Evolutionary conservation across 345 rosid genomes (phyloP).

Genomic region (Eutrema heterophyllum): DNA sequence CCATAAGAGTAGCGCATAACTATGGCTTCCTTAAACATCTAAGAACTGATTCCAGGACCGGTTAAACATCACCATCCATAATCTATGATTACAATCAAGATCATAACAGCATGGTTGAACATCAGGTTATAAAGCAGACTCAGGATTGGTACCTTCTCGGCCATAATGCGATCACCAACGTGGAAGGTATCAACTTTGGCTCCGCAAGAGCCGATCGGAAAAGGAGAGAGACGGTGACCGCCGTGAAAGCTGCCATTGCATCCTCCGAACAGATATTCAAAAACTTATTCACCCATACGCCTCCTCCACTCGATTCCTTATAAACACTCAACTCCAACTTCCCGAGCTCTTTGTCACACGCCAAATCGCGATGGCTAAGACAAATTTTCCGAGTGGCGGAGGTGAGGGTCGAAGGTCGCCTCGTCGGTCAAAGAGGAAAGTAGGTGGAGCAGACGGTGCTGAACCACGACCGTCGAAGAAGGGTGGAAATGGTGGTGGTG

Average conservation of each 20-base stretch:
- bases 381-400: too few relatives aligned
- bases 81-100: not conserved
- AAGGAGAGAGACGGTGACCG: slow-evolving; percentile 67
- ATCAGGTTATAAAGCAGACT: not conserved
- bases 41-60: too few relatives aligned
- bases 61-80: not conserved
- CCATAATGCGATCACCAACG: slow-evolving; percentile 75
- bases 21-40: too few relatives aligned
- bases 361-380: too few relatives aligned
- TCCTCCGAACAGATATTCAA: slow-evolving; percentile 63
- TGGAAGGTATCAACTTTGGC: slow-evolving; percentile 84
- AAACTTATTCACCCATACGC: slow-evolving; percentile 65
- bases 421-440: too few relatives aligned
- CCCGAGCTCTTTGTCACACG: not conserved
- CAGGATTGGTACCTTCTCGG: slow-evolving; percentile 60
- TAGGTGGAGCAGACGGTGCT: too few relatives aligned
- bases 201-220: slow-evolving; percentile 79
- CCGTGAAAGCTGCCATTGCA: slow-evolving; percentile 80
- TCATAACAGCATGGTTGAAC: too few relatives aligned
- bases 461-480: too few relatives aligned
- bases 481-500: too few relatives aligned
- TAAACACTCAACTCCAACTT: slow-evolving; percentile 30
- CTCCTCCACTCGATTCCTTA: slow-evolving; percentile 33
- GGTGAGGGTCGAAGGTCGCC: too few relatives aligned
- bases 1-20: too few relatives aligned